phyloP scores from a whole-genome alignment of 75 land plant species.

The Isoetes taiwanensis region DNA sequence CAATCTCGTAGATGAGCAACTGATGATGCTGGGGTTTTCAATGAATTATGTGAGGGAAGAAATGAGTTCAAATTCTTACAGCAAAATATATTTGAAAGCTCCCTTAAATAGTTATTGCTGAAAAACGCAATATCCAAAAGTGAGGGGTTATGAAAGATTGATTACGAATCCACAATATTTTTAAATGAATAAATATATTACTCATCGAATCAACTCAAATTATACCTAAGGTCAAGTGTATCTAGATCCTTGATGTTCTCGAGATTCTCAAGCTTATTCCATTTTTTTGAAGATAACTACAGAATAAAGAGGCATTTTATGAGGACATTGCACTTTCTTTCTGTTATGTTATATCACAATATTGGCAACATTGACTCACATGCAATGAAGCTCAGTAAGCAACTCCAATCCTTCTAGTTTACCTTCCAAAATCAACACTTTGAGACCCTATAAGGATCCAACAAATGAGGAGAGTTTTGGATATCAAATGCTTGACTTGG shows the following conservation, averaged over 20 bases:
- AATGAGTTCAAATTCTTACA: slow-evolving; percentile 8
- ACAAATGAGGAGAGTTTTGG: neutral
- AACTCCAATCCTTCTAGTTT: slow-evolving; percentile 12
- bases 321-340: neutral
- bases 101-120: slow-evolving; percentile 16
- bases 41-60: slow-evolving; percentile 13
- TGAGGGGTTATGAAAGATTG: neutral
- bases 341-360: neutral
- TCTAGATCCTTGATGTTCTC: slow-evolving; percentile 14
- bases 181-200: neutral
- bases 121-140: neutral
- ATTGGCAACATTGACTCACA: slow-evolving; percentile 4
- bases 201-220: neutral
- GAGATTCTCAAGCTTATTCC: slow-evolving; percentile 4
- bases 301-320: neutral
- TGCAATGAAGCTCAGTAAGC: slow-evolving; percentile 9
- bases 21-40: slow-evolving; percentile 11
- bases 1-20: slow-evolving; percentile 14
- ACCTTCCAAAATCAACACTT: slow-evolving; percentile 11
- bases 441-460: slow-evolving; percentile 9
- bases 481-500: neutral
- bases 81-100: slow-evolving; percentile 10
- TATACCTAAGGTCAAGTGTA: slow-evolving; percentile 19
- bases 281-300: slow-evolving; percentile 14
- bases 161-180: neutral